Evolutionary conservation across 2,329 filamentous ascomycete genomes (phyloP).

Genomic region (Diaporthe citrichinensis): DNA sequence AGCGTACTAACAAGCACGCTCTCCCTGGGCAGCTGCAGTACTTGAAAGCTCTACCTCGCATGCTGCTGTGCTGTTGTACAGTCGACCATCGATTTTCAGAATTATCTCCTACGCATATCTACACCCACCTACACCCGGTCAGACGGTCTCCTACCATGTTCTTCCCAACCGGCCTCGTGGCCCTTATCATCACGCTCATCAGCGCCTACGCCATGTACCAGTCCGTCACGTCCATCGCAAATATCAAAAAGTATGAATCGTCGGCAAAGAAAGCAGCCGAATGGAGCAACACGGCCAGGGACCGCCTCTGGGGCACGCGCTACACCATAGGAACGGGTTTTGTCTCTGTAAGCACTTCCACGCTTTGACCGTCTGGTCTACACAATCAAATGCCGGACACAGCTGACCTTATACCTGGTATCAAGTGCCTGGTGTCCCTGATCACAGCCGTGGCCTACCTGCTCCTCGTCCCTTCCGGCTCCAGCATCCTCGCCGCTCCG

Average conservation of each 20-base stretch:
- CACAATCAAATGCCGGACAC: neutral
- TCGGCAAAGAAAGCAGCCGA: conserved; percentile 49
- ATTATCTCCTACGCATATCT: neutral
- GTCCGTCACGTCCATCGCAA: conserved; percentile 47
- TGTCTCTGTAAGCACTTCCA: conserved; percentile 43
- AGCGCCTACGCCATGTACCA: conserved; percentile 46
- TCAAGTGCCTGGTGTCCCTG: conserved; percentile 39
- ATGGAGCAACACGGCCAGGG: conserved; percentile 49
- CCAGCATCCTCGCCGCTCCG: conserved; percentile 33
- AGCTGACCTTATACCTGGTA: neutral
- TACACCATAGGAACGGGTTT: conserved; percentile 50
- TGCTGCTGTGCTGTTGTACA: neutral
- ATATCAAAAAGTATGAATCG: too few species aligned
- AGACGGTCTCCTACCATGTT: conserved; percentile 32
- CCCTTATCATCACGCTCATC: conserved; percentile 40
- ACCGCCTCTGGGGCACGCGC: conserved; percentile 47
- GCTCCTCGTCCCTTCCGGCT: conserved; percentile 32
- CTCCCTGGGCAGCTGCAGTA: neutral
- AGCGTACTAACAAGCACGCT: neutral
- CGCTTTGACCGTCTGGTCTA: neutral
- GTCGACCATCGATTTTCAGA: neutral
- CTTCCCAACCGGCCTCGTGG: conserved; percentile 42
- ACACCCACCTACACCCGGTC: neutral
- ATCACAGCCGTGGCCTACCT: conserved; percentile 36
- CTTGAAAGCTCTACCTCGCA: neutral